Evolutionary conservation across 805 yeast genomes (phyloP).

Genomic region (Metschnikowia anglica): DNA sequence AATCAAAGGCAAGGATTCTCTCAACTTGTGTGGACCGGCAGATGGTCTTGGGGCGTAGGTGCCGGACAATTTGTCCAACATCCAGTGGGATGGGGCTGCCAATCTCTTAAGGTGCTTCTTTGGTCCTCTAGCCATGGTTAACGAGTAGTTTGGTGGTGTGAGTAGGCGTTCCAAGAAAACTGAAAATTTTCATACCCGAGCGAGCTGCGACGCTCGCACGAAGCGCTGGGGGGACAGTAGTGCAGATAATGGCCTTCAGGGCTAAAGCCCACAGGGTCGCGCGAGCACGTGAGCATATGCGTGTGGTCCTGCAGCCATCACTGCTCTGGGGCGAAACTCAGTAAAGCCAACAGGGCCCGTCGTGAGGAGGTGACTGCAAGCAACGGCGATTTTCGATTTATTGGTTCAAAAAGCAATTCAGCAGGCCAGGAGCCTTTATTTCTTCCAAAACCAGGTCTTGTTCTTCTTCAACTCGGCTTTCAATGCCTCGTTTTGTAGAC

Average conservation of each 20-base stretch:
- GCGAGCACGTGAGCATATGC: constrained; percentile 3
- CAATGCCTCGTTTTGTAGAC: constrained; percentile 28
- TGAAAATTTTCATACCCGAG: constrained; percentile 17
- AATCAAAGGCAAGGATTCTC: constrained; percentile 97
- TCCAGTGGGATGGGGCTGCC: constrained; percentile 99
- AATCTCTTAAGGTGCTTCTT: constrained; percentile 99
- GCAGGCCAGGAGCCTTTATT: no score
- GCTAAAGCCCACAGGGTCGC: constrained; percentile 3
- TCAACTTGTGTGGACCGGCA: constrained; percentile 98
- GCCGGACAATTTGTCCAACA: constrained; percentile 99
- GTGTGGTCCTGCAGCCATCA: no score
- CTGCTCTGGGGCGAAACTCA: no score
- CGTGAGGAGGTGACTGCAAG: no score
- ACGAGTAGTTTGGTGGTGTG: constrained; percentile 8
- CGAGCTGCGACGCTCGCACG: constrained; percentile 2
- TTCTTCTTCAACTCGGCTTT: constrained; percentile 23
- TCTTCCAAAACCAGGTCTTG: constrained; percentile 33
- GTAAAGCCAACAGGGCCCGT: no score
- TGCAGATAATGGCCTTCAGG: background rate
- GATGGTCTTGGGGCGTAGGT: constrained; percentile 99
- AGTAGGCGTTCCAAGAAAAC: background rate
- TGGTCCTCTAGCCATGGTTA: constrained; percentile 79
- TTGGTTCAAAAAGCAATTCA: no score
- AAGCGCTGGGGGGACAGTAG: constrained; percentile 2
- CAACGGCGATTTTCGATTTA: no score